Conservation (phyloP, 2,329 filamentous ascomycete genomes). For the Hypoxylon sp. region DNA sequence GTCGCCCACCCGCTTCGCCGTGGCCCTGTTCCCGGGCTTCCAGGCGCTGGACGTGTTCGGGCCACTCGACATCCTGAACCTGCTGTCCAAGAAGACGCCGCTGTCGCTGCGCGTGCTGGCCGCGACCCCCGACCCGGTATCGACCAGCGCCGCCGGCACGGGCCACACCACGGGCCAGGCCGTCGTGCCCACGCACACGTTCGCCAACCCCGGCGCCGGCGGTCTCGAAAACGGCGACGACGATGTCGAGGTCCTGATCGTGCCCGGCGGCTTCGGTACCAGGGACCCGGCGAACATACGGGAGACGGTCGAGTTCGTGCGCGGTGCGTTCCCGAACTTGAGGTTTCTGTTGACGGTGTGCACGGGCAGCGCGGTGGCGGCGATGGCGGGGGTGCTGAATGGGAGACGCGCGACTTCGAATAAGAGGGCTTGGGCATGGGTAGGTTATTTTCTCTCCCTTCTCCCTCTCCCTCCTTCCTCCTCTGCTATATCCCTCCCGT, state of each 20-base stretch:
- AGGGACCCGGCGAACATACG: constrained; percentile 50
- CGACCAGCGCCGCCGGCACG: constrained; percentile 46
- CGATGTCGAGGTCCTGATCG: constrained; percentile 71
- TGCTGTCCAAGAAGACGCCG: constrained; percentile 52
- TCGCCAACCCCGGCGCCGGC: too few relatives aligned
- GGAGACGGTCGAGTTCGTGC: constrained; percentile 60
- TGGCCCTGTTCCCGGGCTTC: constrained; percentile 60
- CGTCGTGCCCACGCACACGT: constrained; percentile 62
- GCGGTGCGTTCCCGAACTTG: constrained; percentile 59
- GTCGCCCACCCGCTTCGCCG: constrained; percentile 53
- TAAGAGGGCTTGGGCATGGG: constrained; percentile 66
- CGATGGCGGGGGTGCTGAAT: constrained; percentile 69
- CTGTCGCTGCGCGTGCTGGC: constrained; percentile 58
- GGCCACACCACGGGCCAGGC: constrained; percentile 52
- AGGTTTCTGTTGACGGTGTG: constrained; percentile 73
- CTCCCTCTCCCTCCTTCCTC: neutral
- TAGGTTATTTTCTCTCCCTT: constrained; percentile 44
- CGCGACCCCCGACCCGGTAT: constrained; percentile 56
- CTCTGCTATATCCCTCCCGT: neutral
- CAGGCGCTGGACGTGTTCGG: constrained; percentile 61
- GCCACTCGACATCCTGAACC: constrained; percentile 59
- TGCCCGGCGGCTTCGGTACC: constrained; percentile 71
- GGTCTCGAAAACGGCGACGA: constrained; percentile 61
- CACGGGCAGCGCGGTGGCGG: constrained; percentile 71
- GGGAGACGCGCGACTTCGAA: constrained; percentile 74